Evolutionary conservation across 306 rosid genomes (phyloP).

Genomic region (Castanea mollissima): DNA sequence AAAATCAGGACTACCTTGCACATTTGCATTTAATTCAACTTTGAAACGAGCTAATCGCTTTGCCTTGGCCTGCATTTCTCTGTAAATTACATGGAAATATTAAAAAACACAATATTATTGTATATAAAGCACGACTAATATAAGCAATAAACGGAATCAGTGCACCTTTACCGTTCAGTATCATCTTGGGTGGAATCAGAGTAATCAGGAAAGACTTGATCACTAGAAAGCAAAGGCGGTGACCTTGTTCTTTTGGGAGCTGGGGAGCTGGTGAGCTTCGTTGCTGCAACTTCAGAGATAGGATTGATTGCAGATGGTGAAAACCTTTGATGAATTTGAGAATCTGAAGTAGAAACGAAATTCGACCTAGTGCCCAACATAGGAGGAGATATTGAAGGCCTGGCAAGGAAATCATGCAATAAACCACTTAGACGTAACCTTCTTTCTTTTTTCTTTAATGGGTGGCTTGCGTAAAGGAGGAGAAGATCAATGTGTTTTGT

Average conservation of each 20-base stretch:
- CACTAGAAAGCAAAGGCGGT: slow-evolving; percentile 52
- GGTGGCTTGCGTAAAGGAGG: not conserved
- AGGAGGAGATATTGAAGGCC: slow-evolving; percentile 45
- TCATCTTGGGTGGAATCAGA: slow-evolving; percentile 44
- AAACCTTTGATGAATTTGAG: slow-evolving; percentile 25
- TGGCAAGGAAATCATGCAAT: slow-evolving; percentile 25
- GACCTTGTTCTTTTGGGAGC: slow-evolving; percentile 79
- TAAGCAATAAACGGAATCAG: slow-evolving; percentile 16
- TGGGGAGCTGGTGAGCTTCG: slow-evolving; percentile 30
- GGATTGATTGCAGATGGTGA: slow-evolving; percentile 21
- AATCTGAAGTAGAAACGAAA: slow-evolving; percentile 18
- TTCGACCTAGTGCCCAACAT: slow-evolving; percentile 24
- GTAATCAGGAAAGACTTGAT: slow-evolving; percentile 48
- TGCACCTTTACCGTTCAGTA: slow-evolving; percentile 64
- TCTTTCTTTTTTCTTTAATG: not conserved
- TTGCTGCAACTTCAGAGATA: slow-evolving; percentile 26
- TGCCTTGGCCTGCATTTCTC: slow-evolving; percentile 88
- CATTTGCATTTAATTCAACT: slow-evolving; percentile 60
- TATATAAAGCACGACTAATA: slow-evolving; percentile 1
- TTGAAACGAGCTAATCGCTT: slow-evolving; percentile 93
- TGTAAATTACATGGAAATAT: slow-evolving; percentile 29
- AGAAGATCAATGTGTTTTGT: not conserved
- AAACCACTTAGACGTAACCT: slow-evolving; percentile 18
- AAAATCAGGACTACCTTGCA: slow-evolving; percentile 40
- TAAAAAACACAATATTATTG: slow-evolving; percentile 2